Evolutionary conservation across 2,329 filamentous ascomycete genomes (phyloP), one percentile per base, ranked within the genome.

Genomic region (Tolypocladium pustulatum): DNA sequence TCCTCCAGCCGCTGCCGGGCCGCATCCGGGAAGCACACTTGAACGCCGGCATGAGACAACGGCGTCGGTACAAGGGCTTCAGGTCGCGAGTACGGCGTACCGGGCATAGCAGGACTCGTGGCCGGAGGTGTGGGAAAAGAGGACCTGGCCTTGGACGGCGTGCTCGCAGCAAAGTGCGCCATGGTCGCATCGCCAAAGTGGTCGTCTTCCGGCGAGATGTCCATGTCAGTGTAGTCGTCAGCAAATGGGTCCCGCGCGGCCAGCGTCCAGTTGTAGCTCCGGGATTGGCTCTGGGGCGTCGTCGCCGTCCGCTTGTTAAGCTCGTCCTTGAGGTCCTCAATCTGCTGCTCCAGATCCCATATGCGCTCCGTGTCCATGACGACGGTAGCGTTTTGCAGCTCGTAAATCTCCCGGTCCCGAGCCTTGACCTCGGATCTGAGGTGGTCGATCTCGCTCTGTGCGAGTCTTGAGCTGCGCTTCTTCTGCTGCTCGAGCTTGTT

Each of bases 61-160:
- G 63, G 58, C 1, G 61, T 36, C 10, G 27, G 49, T 1, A 15
- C 2, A 15, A n/a, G 3, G 1, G 20, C 60, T 7, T 27, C 25
- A 30, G 20, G 25, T 17, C 49, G 60, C 3, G 60, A 75, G 46
- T 66, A 73, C 0, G 80, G 79, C 1, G 77, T 76, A 0, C 65
- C 59, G 60, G 62, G 68, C 0, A 71, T 60, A 0, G 70, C 63
- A 1, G 79, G 78, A 49, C 81, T 84, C 0, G 82, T 84, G 2
- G 77, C 75, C 1, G 82, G 82, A 0, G 82, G 82, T 0, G 81
- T 82, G 5, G 78, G 77, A 61, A 84, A 83, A 0, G 80, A 82
- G n/a, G 69, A 66, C 52, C 70, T 67, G 49, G 70, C 67, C 20
- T 71, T 65, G 2, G 76, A 75, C 0, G 81, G 81, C 3, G 81